Evolutionary conservation across 129 eudicot genomes (phyloP).

Genomic region (Smallanthus sonchifolius): DNA sequence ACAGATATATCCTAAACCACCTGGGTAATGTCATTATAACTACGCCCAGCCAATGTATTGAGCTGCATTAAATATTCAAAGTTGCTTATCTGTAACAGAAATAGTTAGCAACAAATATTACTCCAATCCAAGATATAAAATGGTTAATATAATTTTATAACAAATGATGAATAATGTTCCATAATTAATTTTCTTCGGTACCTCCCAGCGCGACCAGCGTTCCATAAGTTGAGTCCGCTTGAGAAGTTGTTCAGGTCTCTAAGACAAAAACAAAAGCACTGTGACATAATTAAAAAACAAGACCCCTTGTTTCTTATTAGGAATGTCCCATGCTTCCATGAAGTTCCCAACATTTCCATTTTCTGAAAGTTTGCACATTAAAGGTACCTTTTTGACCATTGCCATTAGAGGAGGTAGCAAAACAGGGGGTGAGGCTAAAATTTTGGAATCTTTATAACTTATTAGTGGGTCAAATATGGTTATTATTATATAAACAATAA

Average conservation of each 20-base stretch:
- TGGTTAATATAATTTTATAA: not conserved
- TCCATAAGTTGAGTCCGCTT: conserved; percentile 92
- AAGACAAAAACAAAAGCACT: conserved; percentile 22
- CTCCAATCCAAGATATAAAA: not conserved
- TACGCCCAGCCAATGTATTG: conserved; percentile 94
- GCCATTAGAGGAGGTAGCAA: not conserved
- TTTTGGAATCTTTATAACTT: not conserved
- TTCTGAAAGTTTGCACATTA: conserved; percentile 1
- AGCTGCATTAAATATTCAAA: conserved; percentile 97
- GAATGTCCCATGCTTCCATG: not conserved
- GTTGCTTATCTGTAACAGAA: conserved; percentile 83
- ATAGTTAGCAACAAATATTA: conserved; percentile 9
- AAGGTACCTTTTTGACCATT: not conserved
- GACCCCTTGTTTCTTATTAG: conserved; percentile 5
- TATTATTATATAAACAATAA: not conserved
- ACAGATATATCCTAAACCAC: conserved; percentile 30
- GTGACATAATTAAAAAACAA: conserved; percentile 3
- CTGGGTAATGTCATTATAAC: conserved; percentile 93
- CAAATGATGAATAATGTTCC: not conserved
- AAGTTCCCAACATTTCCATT: not conserved
- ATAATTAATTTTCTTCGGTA: conserved; percentile 21
- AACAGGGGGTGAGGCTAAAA: not conserved
- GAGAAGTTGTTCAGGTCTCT: conserved; percentile 93
- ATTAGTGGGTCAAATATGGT: not conserved
- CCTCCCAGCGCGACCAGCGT: conserved; percentile 99